phyloP scores from a whole-genome alignment of 2,329 filamentous ascomycete species.

The Tetracladium maxilliforme region DNA sequence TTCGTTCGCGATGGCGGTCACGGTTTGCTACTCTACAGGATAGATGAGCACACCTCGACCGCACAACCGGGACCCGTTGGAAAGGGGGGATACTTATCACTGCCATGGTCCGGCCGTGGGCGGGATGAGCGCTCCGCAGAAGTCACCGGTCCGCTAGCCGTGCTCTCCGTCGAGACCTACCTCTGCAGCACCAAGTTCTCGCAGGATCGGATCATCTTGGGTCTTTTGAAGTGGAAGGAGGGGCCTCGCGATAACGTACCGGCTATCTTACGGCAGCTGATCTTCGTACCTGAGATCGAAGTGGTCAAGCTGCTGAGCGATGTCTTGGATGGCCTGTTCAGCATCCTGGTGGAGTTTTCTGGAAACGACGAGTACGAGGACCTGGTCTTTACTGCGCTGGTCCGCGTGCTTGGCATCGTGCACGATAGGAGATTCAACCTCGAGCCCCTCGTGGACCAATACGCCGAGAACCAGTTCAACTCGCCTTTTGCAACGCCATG shows the following conservation, averaged over 20 bases:
- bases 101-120: constrained; percentile 63
- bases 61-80: constrained; percentile 46
- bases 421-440: constrained; percentile 91
- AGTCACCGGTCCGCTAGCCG: constrained; percentile 65
- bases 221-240: constrained; percentile 77
- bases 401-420: constrained; percentile 82
- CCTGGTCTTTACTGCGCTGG: constrained; percentile 76
- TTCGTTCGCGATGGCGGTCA: constrained; percentile 81
- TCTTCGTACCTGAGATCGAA: constrained; percentile 94
- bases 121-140: constrained; percentile 57
- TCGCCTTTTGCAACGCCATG: constrained; percentile 87
- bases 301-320: constrained; percentile 87
- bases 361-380: constrained; percentile 89
- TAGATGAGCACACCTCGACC: constrained; percentile 77
- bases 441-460: constrained; percentile 78
- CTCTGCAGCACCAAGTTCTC: constrained; percentile 92
- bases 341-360: constrained; percentile 80
- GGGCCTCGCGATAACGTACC: constrained; percentile 57
- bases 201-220: constrained; percentile 75
- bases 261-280: constrained; percentile 62
- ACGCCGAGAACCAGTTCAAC: constrained; percentile 77
- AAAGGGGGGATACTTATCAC: constrained; percentile 72
- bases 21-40: constrained; percentile 69
- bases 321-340: constrained; percentile 83
- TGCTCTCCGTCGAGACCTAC: constrained; percentile 67